Evolutionary conservation across 306 rosid species (phyloP).

Genomic region (Rosa rugosa): DNA sequence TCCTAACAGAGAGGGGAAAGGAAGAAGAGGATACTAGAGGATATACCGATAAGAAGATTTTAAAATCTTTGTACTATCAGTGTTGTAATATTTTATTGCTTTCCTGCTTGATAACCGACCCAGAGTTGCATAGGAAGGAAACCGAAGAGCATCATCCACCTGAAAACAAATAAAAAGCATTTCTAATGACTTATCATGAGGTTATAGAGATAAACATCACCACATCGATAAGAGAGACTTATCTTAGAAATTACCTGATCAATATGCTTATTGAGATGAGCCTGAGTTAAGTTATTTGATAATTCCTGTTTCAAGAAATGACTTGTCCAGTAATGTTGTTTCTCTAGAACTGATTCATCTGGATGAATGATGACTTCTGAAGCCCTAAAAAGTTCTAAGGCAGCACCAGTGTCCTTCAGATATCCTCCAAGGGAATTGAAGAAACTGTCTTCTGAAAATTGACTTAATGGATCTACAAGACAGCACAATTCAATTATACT

Average conservation of each 20-base stretch:
- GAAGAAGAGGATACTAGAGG: conserved; percentile 1
- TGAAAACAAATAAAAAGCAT: conserved; percentile 26
- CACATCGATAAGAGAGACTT: conserved; percentile 6
- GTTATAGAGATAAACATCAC: not conserved
- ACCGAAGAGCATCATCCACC: conserved; percentile 59
- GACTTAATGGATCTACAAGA: conserved; percentile 63
- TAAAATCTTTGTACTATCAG: conserved; percentile 51
- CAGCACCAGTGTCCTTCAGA: conserved; percentile 60
- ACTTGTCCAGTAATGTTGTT: conserved; percentile 55
- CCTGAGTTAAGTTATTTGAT: conserved; percentile 15
- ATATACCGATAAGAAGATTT: conserved; percentile 67
- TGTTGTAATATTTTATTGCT: conserved; percentile 56
- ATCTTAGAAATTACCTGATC: conserved; percentile 48
- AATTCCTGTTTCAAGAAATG: conserved; percentile 49
- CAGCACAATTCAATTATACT: conserved; percentile 13
- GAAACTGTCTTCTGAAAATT: conserved; percentile 56
- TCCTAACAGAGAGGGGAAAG: not conserved
- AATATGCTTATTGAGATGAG: conserved; percentile 31
- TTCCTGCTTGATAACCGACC: conserved; percentile 58
- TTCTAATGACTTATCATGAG: conserved; percentile 15
- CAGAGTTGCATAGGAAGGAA: conserved; percentile 56
- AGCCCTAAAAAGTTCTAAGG: conserved; percentile 69
- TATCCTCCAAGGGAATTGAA: conserved; percentile 64
- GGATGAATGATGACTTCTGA: conserved; percentile 62
- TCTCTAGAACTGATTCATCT: conserved; percentile 56